Evolutionary conservation across 441 rosid species (phyloP), one percentile per base, ranked within the genome.

Genomic region (Pelargonium fulgidum): DNA sequence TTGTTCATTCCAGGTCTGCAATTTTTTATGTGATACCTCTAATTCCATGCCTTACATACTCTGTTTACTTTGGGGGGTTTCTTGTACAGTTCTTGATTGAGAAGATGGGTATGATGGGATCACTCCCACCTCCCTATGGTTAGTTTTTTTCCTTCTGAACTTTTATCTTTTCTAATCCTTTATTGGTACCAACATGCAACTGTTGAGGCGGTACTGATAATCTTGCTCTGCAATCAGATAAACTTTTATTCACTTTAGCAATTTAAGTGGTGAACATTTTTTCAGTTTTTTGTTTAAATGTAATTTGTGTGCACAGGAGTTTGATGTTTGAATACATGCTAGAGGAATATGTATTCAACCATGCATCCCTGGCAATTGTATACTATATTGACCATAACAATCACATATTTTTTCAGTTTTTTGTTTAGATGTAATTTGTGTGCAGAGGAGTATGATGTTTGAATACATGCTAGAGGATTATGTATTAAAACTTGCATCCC

Each of bases 21-120:
- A 42, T 83, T 67, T 80, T 83, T 73, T 92, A 89, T 56, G 71
- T 86, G 76, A 73, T 89, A 78, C 85, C 92, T 83, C 79, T 87
- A 48, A 72, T 85, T 80, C 98, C 99, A 13, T 85, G 87, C 83
- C 79, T 95, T 81, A 12, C 84, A 50, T 90, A 87, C 76, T 66
- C 86, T 0, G 81, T 83, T 70, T 90, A 95, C 78, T 95, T 92
- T 85, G 83, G 92, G 68, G 99, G 96, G 66, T 81, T 90, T 76
- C 89, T 94, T 74, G 69, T 80, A 74, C 90, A 89, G 76, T 82
- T 92, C 79, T 79, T 94, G 78, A 83, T 90, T 67, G 98, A 95
- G 93, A 95, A 89, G 94, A 84, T 88, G 85, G 98, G 99, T 44
- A 95, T 95, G 98, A 87, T 95, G 91, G 98, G 99, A 68, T 75